phyloP scores from a whole-genome alignment of 1,284 basidiomycete species.

The Cryptococcus depauperatus region DNA sequence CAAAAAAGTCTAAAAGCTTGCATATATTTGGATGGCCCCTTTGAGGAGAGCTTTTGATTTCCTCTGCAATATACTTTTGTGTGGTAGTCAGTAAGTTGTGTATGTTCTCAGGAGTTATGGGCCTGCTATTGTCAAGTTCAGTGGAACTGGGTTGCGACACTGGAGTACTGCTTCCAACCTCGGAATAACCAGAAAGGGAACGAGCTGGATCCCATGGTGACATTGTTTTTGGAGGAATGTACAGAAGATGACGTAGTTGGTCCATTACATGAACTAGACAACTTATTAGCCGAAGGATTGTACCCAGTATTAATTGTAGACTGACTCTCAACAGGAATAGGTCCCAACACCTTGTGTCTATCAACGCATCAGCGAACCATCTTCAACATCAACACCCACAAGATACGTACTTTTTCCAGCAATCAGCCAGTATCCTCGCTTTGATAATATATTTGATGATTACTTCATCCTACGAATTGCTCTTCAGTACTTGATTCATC shows the following conservation, averaged over 20 bases:
- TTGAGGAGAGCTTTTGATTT: constrained; percentile 32
- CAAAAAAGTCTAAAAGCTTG: constrained; percentile 91
- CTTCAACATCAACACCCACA: constrained; percentile 1
- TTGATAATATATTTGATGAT: constrained; percentile 99
- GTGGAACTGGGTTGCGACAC: constrained; percentile 19
- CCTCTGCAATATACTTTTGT: constrained; percentile 31
- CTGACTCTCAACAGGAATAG: constrained; percentile 86
- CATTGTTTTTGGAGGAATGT: constrained; percentile 58
- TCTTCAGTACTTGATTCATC: constrained; percentile 49
- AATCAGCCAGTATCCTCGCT: constrained; percentile 93
- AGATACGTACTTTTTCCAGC: constrained; percentile 71
- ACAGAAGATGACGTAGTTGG: constrained; percentile 65
- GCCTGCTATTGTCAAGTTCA: constrained; percentile 7
- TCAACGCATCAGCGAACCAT: not conserved
- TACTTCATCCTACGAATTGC: constrained; percentile 51
- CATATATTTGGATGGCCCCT: constrained; percentile 55
- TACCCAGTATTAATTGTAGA: too few species aligned
- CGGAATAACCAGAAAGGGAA: constrained; percentile 10
- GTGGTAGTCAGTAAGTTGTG: too few species aligned
- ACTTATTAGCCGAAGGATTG: constrained; percentile 4
- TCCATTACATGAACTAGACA: constrained; percentile 75
- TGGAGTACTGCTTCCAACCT: too few species aligned
- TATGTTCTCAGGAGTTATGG: too few species aligned
- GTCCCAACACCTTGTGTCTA: constrained; percentile 79
- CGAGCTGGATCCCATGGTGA: constrained; percentile 65